A percentile compares a stretch with the other conserved stretches of the same genome.
Evolutionary conservation across 768 basidiomycete species (phyloP).

Genomic region (Mycena floridula): DNA sequence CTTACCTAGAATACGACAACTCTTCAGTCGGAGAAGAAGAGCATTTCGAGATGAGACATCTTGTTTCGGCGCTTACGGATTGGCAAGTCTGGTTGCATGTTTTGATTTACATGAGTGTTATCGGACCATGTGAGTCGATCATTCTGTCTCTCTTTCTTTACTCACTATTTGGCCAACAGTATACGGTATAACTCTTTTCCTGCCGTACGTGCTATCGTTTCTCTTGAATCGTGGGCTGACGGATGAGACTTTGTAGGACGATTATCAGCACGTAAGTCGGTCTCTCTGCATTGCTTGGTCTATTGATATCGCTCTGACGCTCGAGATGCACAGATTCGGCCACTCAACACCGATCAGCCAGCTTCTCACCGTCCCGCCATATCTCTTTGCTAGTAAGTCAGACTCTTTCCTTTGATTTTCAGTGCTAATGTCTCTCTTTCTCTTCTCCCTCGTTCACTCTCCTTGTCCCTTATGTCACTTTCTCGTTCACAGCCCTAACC

Average conservation of each 20-base stretch:
- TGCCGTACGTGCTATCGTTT: constrained; percentile 44
- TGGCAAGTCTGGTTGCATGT: constrained; percentile 67
- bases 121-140: constrained; percentile 46
- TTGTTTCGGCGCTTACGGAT: constrained; percentile 48
- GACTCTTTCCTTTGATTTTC: no score
- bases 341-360: constrained; percentile 50
- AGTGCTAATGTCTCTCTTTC: neutral
- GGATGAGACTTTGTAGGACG: constrained; percentile 29
- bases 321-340: constrained; percentile 40
- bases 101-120: constrained; percentile 51
- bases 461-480: neutral
- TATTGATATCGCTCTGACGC: neutral
- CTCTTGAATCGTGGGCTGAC: neutral
- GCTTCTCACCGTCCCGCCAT: constrained; percentile 64
- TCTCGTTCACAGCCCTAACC: constrained; percentile 35
- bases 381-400: constrained; percentile 53
- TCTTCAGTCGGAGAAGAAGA: constrained; percentile 59
- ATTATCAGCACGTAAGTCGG: constrained; percentile 46
- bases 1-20: constrained; percentile 43
- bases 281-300: neutral
- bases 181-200: constrained; percentile 65
- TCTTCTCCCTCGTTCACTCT: neutral
- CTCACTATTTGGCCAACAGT: no score
- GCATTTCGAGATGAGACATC: constrained; percentile 45
- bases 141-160: neutral